These are phyloP conservation scores for Claviceps cyperi DNA, from an alignment of 2,329 filamentous ascomycete species.

Conservation along the genomic window DNA sequence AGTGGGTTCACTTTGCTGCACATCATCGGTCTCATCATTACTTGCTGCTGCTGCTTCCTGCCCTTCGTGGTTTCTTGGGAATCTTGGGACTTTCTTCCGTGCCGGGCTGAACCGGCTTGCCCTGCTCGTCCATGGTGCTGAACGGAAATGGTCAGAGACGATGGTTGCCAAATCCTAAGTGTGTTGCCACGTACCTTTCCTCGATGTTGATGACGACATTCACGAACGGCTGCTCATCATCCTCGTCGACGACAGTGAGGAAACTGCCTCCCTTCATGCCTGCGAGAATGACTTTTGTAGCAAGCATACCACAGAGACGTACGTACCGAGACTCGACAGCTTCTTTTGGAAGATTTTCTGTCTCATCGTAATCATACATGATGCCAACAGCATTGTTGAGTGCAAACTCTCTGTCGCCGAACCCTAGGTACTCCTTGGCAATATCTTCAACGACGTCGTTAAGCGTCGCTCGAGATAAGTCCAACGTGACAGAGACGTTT, in stretches of 20 bases:
- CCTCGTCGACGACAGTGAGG: slow-evolving; percentile 72
- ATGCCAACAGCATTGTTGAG: slow-evolving; percentile 60
- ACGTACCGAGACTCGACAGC: slow-evolving; percentile 56
- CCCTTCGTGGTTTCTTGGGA: slow-evolving; percentile 37
- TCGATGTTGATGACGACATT: slow-evolving; percentile 64
- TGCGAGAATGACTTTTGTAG: slow-evolving; percentile 13
- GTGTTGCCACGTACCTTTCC: slow-evolving; percentile 34
- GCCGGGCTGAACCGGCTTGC: slow-evolving; percentile 40
- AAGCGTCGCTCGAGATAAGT: slow-evolving; percentile 59
- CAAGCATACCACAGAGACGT: background rate
- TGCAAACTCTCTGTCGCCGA: slow-evolving; percentile 63
- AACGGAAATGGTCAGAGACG: slow-evolving; percentile 14
- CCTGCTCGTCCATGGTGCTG: slow-evolving; percentile 28
- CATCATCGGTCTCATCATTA: slow-evolving; percentile 24
- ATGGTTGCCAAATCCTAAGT: background rate
- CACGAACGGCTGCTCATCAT: slow-evolving; percentile 58
- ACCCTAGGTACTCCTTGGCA: slow-evolving; percentile 55
- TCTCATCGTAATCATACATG: slow-evolving; percentile 83
- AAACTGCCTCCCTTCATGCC: slow-evolving; percentile 60
- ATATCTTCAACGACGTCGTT: slow-evolving; percentile 66
- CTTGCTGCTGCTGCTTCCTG: slow-evolving; percentile 18
- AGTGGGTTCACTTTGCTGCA: slow-evolving; percentile 26
- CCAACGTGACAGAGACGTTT: slow-evolving; percentile 52
- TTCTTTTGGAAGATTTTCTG: slow-evolving; percentile 73
- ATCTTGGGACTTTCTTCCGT: slow-evolving; percentile 31